A percentile compares a stretch with the other conserved stretches of the same genome.
Evolutionary conservation across 148 eudicot genomes (phyloP).

Genomic region (Rhododendron henanense): DNA sequence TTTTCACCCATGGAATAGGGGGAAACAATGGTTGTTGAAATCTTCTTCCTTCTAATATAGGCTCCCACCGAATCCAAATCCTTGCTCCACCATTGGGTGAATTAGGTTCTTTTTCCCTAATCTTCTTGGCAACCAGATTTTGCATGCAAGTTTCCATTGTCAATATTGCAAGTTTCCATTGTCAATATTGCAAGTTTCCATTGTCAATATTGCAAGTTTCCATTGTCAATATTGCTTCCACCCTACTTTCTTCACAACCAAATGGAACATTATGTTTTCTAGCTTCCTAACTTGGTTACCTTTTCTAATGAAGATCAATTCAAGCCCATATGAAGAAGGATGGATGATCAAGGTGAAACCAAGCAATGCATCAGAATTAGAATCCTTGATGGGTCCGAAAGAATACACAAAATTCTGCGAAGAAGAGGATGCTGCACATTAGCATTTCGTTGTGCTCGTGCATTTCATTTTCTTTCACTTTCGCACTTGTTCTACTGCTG

Average conservation of each 20-base stretch:
- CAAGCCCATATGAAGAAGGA: constrained; percentile 90
- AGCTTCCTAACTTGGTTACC: background rate
- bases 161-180: background rate
- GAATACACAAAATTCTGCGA: constrained; percentile 76
- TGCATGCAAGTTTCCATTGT: background rate
- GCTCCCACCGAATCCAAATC: background rate
- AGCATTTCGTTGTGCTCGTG: background rate
- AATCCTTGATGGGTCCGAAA: constrained; percentile 64
- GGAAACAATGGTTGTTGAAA: background rate
- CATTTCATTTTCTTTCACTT: background rate
- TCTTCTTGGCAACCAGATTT: background rate
- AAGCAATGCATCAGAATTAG: constrained; percentile 68
- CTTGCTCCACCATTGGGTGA: background rate
- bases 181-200: no score
- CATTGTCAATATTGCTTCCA: background rate
- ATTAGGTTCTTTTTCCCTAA: background rate
- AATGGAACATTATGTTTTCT: background rate
- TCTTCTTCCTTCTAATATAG: background rate
- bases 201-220: no score
- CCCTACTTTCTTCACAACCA: background rate
- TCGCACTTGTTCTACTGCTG: background rate
- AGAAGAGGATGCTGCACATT: constrained; percentile 66
- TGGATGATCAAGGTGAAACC: constrained; percentile 99
- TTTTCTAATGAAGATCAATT: constrained; percentile 52
- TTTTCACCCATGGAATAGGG: background rate